These are phyloP conservation scores for Bathelium albidoporum DNA, from an alignment of 495 filamentous ascomycete species.

Conservation along the genomic window DNA sequence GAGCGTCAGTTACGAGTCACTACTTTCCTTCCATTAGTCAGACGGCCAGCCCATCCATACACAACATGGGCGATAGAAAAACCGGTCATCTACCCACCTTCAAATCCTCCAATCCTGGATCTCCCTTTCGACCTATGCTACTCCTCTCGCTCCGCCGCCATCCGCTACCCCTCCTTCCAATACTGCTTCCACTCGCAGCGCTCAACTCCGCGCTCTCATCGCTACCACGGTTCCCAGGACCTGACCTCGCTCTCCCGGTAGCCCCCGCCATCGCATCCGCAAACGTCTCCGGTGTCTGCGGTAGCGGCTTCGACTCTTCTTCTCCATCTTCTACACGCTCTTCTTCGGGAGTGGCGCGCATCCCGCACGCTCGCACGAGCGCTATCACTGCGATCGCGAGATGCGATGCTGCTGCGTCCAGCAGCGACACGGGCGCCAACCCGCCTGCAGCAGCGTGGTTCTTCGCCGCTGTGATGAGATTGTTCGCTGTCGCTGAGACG, in stretches of 20 bases:
- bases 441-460: slow-evolving; percentile 74
- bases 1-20: not conserved
- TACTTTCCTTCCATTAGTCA: too few relatives aligned
- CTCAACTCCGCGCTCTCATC: not conserved
- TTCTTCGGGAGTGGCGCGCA: slow-evolving; percentile 54
- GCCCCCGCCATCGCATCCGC: not conserved
- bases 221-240: not conserved
- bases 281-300: not conserved
- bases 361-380: slow-evolving; percentile 70
- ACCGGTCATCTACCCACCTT: not conserved
- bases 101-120: not conserved
- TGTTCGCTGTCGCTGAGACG: slow-evolving; percentile 87
- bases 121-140: not conserved
- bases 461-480: slow-evolving; percentile 85
- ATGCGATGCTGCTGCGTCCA: slow-evolving; percentile 94
- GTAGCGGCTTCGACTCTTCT: not conserved
- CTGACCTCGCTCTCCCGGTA: not conserved
- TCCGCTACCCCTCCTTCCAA: not conserved
- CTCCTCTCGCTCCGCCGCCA: slow-evolving; percentile 2
- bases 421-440: slow-evolving; percentile 83
- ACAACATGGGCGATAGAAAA: too few relatives aligned
- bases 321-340: slow-evolving; percentile 1
- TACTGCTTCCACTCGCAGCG: not conserved
- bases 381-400: slow-evolving; percentile 77
- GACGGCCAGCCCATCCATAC: too few relatives aligned